These are phyloP conservation scores for Crithidia sp. DNA, from an alignment of 208 protist genomes.

Conservation along the genomic window DNA sequence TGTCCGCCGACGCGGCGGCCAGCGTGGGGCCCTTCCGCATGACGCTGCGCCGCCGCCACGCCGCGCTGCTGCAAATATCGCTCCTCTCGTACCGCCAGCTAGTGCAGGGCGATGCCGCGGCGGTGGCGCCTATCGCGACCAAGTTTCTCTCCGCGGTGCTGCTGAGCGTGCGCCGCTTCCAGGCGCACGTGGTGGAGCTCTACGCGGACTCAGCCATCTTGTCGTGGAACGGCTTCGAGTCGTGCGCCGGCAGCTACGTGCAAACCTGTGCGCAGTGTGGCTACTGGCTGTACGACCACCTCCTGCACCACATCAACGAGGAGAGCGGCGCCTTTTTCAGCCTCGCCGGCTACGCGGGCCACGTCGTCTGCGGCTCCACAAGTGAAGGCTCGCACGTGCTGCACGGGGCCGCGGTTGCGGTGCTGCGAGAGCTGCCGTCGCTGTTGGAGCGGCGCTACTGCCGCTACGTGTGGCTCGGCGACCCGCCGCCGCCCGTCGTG, in stretches of 20 bases:
- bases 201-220: slow-evolving; percentile 45
- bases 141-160: slow-evolving; percentile 45
- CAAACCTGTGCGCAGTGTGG: slow-evolving; percentile 22
- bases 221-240: slow-evolving; percentile 45
- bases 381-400: slow-evolving; percentile 17
- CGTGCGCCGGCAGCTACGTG: slow-evolving; percentile 9
- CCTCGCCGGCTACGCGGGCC: slow-evolving; percentile 11
- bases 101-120: slow-evolving; percentile 2
- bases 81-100: slow-evolving; percentile 11
- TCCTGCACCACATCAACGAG: background rate
- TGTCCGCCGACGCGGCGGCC: background rate
- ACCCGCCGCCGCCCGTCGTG: background rate
- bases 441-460: slow-evolving; percentile 21
- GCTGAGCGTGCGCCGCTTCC: slow-evolving; percentile 26
- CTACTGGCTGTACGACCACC: slow-evolving; percentile 10
- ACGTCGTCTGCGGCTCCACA: slow-evolving; percentile 27
- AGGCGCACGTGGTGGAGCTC: slow-evolving; percentile 37
- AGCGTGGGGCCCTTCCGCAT: background rate
- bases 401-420: background rate
- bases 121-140: slow-evolving; percentile 19
- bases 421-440: slow-evolving; percentile 19
- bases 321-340: slow-evolving; percentile 26
- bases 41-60: slow-evolving; percentile 16
- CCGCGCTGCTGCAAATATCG: slow-evolving; percentile 6
- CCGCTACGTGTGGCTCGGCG: slow-evolving; percentile 20